Evolutionary conservation across 306 rosid species (phyloP), one percentile per base, ranked within the genome.

Genomic region (Vigna mungo): DNA sequence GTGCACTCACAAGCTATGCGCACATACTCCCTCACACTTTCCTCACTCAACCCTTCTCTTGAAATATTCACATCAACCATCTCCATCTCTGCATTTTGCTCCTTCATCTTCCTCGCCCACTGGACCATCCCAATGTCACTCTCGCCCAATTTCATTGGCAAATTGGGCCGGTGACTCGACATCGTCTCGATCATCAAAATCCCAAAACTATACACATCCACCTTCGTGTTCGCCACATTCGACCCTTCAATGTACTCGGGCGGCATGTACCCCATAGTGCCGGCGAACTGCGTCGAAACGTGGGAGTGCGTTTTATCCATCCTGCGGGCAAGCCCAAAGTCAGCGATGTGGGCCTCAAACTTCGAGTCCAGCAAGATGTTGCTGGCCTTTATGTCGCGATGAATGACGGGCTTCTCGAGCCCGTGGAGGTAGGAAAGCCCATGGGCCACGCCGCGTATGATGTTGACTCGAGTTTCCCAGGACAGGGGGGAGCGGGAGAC

Each of bases 231-330:
- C 0, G 96, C 91, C 48, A 58, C 87, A 13, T 84, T 88, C 20
- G 67, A 53, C 71, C 99, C 99, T 0, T 77, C 87, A 53, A 69
- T 82, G 39, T 90, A 95, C 82, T 95, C 99, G n/a, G 97, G 99
- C 0, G 97, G 96, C 97, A 95, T 95, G 87, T 95, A 95, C 0
- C 99, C 99, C 51, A 87, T 89, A 0, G 99, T 92, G 7, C 99
- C 99, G 1, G 97, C 97, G 2, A 85, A 80, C 18, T 92, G 97
- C 2, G 97, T 95, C 0, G 97, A 95, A 65, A 92, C 97, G 54
- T 95, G 97, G 0, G 97, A 82, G 14, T 65, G 54, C 0, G 91
- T 72, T 0, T 60, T 11, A 5, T 88, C 96, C 0, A 95, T 82
- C 53, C 82, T 83, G 30, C 99, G 80, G 0, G 99, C 99, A 0